A percentile compares a stretch with the other conserved stretches of the same genome.
These are phyloP conservation scores for Geotrichum armillariae DNA, from an alignment of 1,139 yeast genomes.

Conservation along the genomic window DNA sequence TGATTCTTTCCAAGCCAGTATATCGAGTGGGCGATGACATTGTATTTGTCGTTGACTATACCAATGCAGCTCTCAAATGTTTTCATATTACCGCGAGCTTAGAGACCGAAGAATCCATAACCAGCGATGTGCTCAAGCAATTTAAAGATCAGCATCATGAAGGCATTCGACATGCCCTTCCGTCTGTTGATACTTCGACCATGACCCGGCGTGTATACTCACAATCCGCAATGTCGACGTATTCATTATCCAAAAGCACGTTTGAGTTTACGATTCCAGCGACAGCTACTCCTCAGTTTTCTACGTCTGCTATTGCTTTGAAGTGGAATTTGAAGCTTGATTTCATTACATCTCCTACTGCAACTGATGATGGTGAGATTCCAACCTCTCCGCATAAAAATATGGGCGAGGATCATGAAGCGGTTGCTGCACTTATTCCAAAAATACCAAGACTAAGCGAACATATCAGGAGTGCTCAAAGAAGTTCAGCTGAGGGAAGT, in stretches of 20 bases:
- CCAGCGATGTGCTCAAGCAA: constrained; percentile 12
- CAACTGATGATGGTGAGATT: constrained; percentile 3
- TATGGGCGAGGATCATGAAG: constrained; percentile 6
- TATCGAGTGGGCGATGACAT: constrained; percentile 42
- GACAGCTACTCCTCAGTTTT: constrained; percentile 40
- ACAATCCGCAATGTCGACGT: constrained; percentile 29
- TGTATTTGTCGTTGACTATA: constrained; percentile 34
- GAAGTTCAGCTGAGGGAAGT: neutral
- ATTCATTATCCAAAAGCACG: constrained; percentile 26
- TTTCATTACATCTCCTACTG: constrained; percentile 35
- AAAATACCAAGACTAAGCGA: neutral
- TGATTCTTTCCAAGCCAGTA: constrained; percentile 39
- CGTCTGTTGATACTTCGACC: constrained; percentile 15
- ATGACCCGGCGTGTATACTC: constrained; percentile 25
- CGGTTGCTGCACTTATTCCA: constrained; percentile 15
- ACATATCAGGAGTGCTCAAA: neutral
- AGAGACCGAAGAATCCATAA: constrained; percentile 40
- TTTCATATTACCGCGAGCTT: constrained; percentile 41
- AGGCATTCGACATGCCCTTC: neutral
- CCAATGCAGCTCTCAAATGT: constrained; percentile 33
- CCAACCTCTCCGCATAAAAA: neutral
- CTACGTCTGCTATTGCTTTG: constrained; percentile 36
- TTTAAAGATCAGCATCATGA: constrained; percentile 8
- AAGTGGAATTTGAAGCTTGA: constrained; percentile 40
- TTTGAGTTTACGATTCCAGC: constrained; percentile 39